phyloP scores from a whole-genome alignment of 2,329 filamentous ascomycete genomes.

The Fusarium sp. region DNA sequence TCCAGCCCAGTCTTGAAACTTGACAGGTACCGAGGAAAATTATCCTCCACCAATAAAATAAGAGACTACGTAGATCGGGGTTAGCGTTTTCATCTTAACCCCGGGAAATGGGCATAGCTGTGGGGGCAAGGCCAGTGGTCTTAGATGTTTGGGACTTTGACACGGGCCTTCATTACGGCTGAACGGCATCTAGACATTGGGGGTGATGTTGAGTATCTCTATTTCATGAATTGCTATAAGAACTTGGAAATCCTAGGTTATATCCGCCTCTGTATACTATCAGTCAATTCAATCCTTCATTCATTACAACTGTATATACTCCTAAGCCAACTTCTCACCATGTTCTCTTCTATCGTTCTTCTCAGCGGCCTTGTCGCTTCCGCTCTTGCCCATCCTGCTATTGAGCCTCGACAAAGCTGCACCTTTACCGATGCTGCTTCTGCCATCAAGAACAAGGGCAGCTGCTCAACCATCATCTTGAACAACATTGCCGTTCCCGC shows the following conservation, averaged over 20 bases:
- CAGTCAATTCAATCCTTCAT: not conserved
- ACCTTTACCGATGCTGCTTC: constrained; percentile 65
- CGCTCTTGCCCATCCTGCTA: constrained; percentile 38
- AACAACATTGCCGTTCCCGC: constrained; percentile 66
- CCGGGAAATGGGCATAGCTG: constrained; percentile 4
- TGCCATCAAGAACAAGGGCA: constrained; percentile 60
- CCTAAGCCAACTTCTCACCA: constrained; percentile 10
- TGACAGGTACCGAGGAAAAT: constrained; percentile 20
- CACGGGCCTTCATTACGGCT: constrained; percentile 17
- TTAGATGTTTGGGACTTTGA: not conserved
- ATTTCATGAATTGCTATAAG: too few relatives aligned
- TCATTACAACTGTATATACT: not conserved
- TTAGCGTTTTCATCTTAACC: constrained; percentile 20
- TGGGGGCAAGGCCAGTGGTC: constrained; percentile 13
- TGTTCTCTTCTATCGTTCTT: constrained; percentile 40
- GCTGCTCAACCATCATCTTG: constrained; percentile 65
- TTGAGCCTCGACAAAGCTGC: constrained; percentile 52
- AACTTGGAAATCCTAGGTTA: too few relatives aligned
- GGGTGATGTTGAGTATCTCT: too few relatives aligned
- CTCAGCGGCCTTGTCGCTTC: constrained; percentile 46
- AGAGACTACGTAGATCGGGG: not conserved
- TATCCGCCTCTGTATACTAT: not conserved
- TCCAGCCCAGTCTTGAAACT: constrained; percentile 27
- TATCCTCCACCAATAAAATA: constrained; percentile 25
- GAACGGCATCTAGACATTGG: constrained; percentile 12